A percentile compares a stretch with the other conserved stretches of the same genome.
Evolutionary conservation across 2,329 filamentous ascomycete species (phyloP).

Genomic region (Verticillium longisporum): DNA sequence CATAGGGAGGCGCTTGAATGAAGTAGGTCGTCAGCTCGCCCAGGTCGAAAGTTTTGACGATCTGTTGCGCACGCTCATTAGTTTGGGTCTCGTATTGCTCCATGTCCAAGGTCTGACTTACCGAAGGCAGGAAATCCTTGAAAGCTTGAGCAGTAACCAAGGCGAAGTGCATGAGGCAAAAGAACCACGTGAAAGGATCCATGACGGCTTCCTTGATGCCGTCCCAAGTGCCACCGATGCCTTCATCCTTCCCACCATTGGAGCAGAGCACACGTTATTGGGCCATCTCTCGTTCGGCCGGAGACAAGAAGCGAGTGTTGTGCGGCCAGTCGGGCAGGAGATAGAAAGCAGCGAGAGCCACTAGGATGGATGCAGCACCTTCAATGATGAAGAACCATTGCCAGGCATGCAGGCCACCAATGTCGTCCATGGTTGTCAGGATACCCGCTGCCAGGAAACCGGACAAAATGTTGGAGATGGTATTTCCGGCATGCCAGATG

Average conservation of each 20-base stretch:
- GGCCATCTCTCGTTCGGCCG: slow-evolving; percentile 32
- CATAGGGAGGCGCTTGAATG: slow-evolving; percentile 31
- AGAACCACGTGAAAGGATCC: slow-evolving; percentile 31
- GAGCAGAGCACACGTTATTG: slow-evolving; percentile 25
- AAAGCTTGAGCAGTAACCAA: slow-evolving; percentile 33
- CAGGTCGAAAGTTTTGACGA: slow-evolving; percentile 20
- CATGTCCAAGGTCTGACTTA: slow-evolving; percentile 2
- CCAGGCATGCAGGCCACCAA: slow-evolving; percentile 29
- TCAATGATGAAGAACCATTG: slow-evolving; percentile 41
- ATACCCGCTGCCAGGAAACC: slow-evolving; percentile 37
- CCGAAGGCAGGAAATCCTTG: slow-evolving; percentile 34
- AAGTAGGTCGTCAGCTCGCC: slow-evolving; percentile 24
- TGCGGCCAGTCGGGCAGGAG: slow-evolving; percentile 31
- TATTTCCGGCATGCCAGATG: slow-evolving; percentile 36
- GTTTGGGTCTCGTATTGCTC: neutral
- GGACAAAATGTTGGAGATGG: slow-evolving; percentile 36
- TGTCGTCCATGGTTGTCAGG: slow-evolving; percentile 33
- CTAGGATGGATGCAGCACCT: slow-evolving; percentile 24
- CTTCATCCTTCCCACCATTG: slow-evolving; percentile 26
- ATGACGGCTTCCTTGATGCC: slow-evolving; percentile 22
- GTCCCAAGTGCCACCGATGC: slow-evolving; percentile 26
- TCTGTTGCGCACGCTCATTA: slow-evolving; percentile 5
- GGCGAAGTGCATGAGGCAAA: slow-evolving; percentile 32
- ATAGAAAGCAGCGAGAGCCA: slow-evolving; percentile 24
- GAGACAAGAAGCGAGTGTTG: slow-evolving; percentile 27